Conservation (phyloP, 495 filamentous ascomycete species). For the Aspergillus sclerotioniger region DNA sequence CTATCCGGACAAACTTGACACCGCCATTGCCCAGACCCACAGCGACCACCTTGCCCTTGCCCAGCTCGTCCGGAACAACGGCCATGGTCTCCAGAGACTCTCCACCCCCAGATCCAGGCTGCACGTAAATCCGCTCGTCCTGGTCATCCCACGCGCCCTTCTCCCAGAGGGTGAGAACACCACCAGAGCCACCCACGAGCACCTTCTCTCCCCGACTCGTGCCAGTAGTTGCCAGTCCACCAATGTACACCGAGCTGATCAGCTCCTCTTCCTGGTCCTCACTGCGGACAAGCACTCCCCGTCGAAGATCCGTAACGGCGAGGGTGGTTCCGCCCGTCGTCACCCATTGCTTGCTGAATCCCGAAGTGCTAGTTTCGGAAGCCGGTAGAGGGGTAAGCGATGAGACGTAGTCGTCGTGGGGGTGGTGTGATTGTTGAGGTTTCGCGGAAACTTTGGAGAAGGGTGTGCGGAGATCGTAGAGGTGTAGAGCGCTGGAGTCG, state of each 20-base stretch:
- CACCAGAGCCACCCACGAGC: constrained; percentile 72
- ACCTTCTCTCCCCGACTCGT: constrained; percentile 69
- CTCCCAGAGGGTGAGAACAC: constrained; percentile 89
- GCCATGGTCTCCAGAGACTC: constrained; percentile 73
- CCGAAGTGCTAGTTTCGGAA: constrained; percentile 71
- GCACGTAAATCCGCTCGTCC: constrained; percentile 78
- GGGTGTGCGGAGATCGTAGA: constrained; percentile 82
- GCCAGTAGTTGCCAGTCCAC: constrained; percentile 60
- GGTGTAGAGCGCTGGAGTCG: constrained; percentile 82
- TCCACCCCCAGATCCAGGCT: constrained; percentile 50
- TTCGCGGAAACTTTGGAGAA: constrained; percentile 53
- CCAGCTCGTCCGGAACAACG: constrained; percentile 61
- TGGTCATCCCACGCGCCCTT: constrained; percentile 92
- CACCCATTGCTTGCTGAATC: constrained; percentile 88
- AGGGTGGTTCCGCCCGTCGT: constrained; percentile 88
- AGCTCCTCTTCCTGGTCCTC: constrained; percentile 95
- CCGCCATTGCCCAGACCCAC: constrained; percentile 74
- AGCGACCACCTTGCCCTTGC: constrained; percentile 65
- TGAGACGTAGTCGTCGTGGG: constrained; percentile 90
- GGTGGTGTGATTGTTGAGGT: constrained; percentile 74
- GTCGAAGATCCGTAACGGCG: constrained; percentile 81
- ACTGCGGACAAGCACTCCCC: constrained; percentile 76
- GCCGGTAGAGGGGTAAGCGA: constrained; percentile 83
- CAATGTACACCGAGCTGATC: constrained; percentile 72
- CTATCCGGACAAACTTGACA: constrained; percentile 55